phyloP scores from a whole-genome alignment of 805 yeast species.

The Pichia eremophila region DNA sequence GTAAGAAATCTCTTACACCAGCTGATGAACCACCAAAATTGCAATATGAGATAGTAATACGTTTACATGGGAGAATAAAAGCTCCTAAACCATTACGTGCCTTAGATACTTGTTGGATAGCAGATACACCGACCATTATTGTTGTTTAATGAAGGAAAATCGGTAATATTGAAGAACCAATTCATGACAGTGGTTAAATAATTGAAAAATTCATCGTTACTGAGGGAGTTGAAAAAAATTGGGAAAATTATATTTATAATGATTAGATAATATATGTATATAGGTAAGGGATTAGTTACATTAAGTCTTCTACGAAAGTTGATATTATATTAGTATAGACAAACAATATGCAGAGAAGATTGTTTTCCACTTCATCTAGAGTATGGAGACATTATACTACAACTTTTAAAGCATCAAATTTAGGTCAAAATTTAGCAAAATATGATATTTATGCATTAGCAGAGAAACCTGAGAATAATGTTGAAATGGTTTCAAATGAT shows the following conservation, averaged over 20 bases:
- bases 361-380: conserved; percentile 3
- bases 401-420: conserved; percentile 25
- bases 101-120: conserved; percentile 46
- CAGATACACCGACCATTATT: conserved; percentile 37
- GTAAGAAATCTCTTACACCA: conserved; percentile 65
- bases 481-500: conserved; percentile 41
- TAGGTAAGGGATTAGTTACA: no score
- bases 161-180: not conserved
- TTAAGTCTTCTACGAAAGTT: no score
- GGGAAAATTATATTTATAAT: no score
- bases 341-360: conserved; percentile 2
- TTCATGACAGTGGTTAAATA: not conserved
- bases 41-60: conserved; percentile 71
- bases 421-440: conserved; percentile 31
- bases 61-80: conserved; percentile 64
- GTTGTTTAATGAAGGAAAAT: not conserved
- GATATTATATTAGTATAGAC: not conserved
- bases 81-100: conserved; percentile 75
- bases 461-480: conserved; percentile 38
- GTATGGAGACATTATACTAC: conserved; percentile 15
- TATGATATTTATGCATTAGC: conserved; percentile 37
- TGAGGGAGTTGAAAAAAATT: no score
- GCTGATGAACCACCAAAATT: conserved; percentile 93
- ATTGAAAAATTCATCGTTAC: no score
- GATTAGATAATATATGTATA: no score